phyloP scores from a whole-genome alignment of 192 early-diverging fungal species.

The Coemansia sp. region DNA sequence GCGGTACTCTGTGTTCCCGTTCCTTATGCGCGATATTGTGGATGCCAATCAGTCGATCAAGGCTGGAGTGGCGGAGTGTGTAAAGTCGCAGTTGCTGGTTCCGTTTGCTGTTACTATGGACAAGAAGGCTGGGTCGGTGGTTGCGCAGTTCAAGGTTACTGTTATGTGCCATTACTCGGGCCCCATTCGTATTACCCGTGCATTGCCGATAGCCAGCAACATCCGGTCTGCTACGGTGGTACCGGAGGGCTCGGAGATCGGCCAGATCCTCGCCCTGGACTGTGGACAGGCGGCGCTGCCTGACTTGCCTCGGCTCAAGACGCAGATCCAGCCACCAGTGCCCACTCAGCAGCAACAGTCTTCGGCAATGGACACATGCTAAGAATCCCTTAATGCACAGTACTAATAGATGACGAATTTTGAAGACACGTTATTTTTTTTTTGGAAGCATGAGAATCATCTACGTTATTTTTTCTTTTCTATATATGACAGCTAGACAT shows the following conservation, averaged over 20 bases:
- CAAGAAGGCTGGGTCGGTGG: conserved; percentile 50
- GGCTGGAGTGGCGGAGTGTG: conserved; percentile 72
- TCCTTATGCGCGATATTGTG: conserved; percentile 60
- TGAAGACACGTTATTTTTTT: not conserved
- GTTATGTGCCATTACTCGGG: conserved; percentile 64
- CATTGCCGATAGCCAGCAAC: conserved; percentile 67
- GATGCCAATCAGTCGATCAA: conserved; percentile 33
- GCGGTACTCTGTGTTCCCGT: conserved; percentile 74
- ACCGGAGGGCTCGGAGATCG: conserved; percentile 44
- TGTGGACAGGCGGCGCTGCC: conserved; percentile 35
- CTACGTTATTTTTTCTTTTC: not conserved
- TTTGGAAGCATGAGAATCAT: not conserved
- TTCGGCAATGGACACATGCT: conserved; percentile 30
- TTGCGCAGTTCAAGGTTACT: conserved; percentile 78
- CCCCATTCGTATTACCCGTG: conserved; percentile 67
- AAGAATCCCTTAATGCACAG: not conserved
- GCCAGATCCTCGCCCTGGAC: conserved; percentile 48
- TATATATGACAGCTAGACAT: not conserved
- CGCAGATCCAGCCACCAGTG: conserved; percentile 28
- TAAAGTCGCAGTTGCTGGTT: conserved; percentile 64
- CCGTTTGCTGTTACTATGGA: conserved; percentile 66
- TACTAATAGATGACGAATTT: not conserved
- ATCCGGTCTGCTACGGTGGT: conserved; percentile 72
- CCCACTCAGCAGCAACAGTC: conserved; percentile 11
- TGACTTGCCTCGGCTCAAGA: conserved; percentile 48